Base-by-base conservation (phyloP, 768 basidiomycete species). In the Naganishia antarctica region DNA sequence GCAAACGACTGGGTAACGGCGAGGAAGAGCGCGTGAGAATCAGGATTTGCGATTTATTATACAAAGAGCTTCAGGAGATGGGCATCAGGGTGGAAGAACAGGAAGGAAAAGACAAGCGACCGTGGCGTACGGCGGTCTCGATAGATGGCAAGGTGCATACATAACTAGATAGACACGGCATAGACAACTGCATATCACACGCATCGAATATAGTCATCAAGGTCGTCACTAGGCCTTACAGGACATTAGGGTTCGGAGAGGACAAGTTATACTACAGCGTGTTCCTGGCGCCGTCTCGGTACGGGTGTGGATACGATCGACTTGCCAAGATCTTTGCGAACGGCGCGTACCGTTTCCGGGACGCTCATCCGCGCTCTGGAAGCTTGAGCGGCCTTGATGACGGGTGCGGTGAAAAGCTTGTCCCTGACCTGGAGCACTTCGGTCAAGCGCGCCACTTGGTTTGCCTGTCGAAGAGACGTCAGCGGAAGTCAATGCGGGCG, bases 21-120 rank as follows among this genome's bases (percentile, higher is more conserved):
- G 78, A 79, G 66, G 78, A 81, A 40, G 70, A 77, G 13, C 63
- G 68, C 41, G 73, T 84, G 51, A 79, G 87, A 64, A 82, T 82
- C 59, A 79, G 82, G 65, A 79, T 88, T 26, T 85, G 84, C 3
- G 79, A 80, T 16, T 69, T 83, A 26, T 69, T 88, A 37, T 69
- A 74, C 60, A 67, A 71, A 25, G 74, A 70, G 32, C 45, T 79
- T 61, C 63, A 66, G 62, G 59, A 65, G 47, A 47, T 79, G 40
- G 78, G 78, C 0, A 53, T 65, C 50, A 51, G 58, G 41, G 71
- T 74, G 5, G 71, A 72, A 47, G 58, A 62, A 48, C 58, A 61
- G 28, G 74, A 77, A 67, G 76, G 76, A 31, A 69, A 73, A 53
- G 74, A 71, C 44, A 69, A 66, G 46, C 69, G 70, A 0, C 60